Evolutionary conservation across 2,329 filamentous ascomycete genomes (phyloP).

Genomic region (Talaromyces amestolkiae): DNA sequence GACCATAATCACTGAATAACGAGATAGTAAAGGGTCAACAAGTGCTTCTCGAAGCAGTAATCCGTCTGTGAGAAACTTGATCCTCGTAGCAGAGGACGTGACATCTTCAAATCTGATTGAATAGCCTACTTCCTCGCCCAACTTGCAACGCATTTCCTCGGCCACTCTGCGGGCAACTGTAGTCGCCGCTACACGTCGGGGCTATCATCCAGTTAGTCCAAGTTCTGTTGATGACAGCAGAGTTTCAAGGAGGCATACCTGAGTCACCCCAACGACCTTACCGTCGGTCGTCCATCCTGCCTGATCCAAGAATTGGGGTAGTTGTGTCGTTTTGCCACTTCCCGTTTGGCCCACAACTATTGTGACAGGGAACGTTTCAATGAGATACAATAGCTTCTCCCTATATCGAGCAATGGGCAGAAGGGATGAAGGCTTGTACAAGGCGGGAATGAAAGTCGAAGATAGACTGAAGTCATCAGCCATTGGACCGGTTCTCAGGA

Average conservation of each 20-base stretch:
- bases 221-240: neutral
- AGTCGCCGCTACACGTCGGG: slow-evolving; percentile 83
- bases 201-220: slow-evolving; percentile 52
- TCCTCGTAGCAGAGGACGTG: slow-evolving; percentile 77
- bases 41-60: slow-evolving; percentile 87
- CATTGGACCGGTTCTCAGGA: slow-evolving; percentile 30
- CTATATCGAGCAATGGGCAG: slow-evolving; percentile 84
- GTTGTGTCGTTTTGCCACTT: slow-evolving; percentile 92
- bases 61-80: slow-evolving; percentile 95
- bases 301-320: slow-evolving; percentile 84
- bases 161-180: slow-evolving; percentile 86
- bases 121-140: slow-evolving; percentile 90
- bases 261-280: slow-evolving; percentile 82
- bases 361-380: slow-evolving; percentile 80
- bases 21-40: slow-evolving; percentile 83
- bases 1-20: slow-evolving; percentile 95
- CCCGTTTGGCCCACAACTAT: slow-evolving; percentile 93
- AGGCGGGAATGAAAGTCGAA: slow-evolving; percentile 65
- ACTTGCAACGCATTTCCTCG: slow-evolving; percentile 78
- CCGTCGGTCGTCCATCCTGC: slow-evolving; percentile 85
- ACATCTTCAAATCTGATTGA: slow-evolving; percentile 90
- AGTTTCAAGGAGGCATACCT: slow-evolving; percentile 58
- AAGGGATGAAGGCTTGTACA: slow-evolving; percentile 80
- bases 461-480: slow-evolving; percentile 45
- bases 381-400: slow-evolving; percentile 75